These are phyloP conservation scores for Pseudozyma flocculosa DNA, from an alignment of 1,284 basidiomycete genomes.

Conservation along the genomic window DNA sequence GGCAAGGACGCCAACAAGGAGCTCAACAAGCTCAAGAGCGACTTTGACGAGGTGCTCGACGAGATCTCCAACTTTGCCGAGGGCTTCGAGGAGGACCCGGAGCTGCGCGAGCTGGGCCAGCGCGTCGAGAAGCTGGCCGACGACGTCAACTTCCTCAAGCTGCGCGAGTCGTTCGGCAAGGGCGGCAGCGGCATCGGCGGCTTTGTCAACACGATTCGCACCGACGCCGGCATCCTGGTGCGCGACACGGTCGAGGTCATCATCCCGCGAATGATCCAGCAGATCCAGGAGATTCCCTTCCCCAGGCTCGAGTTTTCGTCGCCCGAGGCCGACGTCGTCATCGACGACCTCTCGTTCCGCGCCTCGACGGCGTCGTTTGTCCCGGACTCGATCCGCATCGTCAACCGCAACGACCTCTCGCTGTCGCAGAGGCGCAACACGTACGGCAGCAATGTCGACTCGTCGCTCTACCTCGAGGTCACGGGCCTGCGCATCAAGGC, in stretches of 20 bases:
- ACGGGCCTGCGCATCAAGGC: conserved; percentile 61
- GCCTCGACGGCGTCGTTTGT: conserved; percentile 61
- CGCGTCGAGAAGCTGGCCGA: conserved; percentile 58
- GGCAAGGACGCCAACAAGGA: conserved; percentile 42
- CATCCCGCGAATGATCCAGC: conserved; percentile 59
- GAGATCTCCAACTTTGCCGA: conserved; percentile 30
- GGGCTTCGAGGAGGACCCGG: conserved; percentile 31
- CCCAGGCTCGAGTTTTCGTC: conserved; percentile 61
- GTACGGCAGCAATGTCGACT: conserved; percentile 60
- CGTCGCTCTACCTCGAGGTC: conserved; percentile 59
- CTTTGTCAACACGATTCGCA: conserved; percentile 22
- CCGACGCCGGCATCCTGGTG: conserved; percentile 56
- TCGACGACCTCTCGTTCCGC: conserved; percentile 58
- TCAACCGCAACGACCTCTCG: conserved; percentile 60
- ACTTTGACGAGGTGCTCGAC: conserved; percentile 25
- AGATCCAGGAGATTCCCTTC: conserved; percentile 61
- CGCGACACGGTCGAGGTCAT: conserved; percentile 60
- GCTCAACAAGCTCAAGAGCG: conserved; percentile 26
- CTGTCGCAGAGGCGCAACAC: conserved; percentile 60
- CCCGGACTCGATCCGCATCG: conserved; percentile 60
- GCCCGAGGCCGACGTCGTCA: conserved; percentile 60
- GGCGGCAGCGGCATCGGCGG: conserved; percentile 15
- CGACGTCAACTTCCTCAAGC: conserved; percentile 49
- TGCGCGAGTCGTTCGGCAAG: conserved; percentile 15
- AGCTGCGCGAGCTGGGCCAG: conserved; percentile 54